These are phyloP conservation scores for Xylariaceae sp. DNA, from an alignment of 2,329 filamentous ascomycete species.

Conservation along the genomic window DNA sequence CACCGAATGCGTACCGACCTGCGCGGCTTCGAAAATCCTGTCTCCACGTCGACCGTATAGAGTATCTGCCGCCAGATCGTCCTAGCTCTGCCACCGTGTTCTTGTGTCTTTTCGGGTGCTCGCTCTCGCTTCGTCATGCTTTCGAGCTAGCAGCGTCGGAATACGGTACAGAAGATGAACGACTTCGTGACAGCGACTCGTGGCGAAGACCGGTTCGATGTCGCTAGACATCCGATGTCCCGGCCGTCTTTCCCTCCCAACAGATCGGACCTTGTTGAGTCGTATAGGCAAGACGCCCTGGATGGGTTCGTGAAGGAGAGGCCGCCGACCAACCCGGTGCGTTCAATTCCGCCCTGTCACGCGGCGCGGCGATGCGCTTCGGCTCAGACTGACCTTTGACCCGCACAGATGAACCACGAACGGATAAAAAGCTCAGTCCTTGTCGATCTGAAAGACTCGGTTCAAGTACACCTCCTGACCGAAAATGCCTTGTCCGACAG, in stretches of 20 bases:
- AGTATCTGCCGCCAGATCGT: too few species aligned
- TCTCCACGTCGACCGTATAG: too few species aligned
- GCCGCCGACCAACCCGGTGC: conserved; percentile 53
- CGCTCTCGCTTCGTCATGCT: conserved; percentile 22
- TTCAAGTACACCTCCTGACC: conserved; percentile 85
- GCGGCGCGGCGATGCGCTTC: too few species aligned
- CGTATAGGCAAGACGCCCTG: conserved; percentile 52
- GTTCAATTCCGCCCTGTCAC: conserved; percentile 21
- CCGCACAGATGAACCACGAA: conserved; percentile 42
- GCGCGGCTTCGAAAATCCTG: too few species aligned
- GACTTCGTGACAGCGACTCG: conserved; percentile 20
- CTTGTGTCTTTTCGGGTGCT: too few species aligned
- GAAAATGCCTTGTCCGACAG: conserved; percentile 91
- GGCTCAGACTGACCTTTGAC: conserved; percentile 13
- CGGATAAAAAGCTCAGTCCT: conserved; percentile 51
- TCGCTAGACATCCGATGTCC: conserved; percentile 17
- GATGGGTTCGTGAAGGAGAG: conserved; percentile 50
- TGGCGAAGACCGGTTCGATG: conserved; percentile 24
- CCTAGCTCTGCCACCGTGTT: too few species aligned
- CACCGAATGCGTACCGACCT: too few species aligned
- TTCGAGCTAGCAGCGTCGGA: conserved; percentile 18
- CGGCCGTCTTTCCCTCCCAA: conserved; percentile 34
- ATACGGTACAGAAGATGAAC: conserved; percentile 25
- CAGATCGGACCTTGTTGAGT: conserved; percentile 50
- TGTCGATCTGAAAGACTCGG: conserved; percentile 61